Base-by-base conservation (phyloP, 2,329 filamentous ascomycete genomes). In the Xylaria polymorpha region DNA sequence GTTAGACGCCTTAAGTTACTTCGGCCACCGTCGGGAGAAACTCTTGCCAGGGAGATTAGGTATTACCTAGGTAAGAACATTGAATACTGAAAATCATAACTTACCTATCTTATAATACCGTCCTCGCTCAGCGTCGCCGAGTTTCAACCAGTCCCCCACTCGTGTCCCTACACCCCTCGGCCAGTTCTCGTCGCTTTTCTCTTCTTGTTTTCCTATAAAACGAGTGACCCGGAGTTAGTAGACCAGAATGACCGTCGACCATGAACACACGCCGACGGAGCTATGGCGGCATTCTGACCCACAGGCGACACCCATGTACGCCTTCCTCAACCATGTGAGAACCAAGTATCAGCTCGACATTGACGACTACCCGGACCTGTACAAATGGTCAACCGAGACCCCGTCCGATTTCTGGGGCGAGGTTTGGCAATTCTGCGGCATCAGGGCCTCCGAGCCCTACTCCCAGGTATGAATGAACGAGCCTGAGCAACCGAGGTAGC, bases 341-440 rank as follows among this genome's bases (percentile, higher is more conserved):
- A 78, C 86, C 70, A 92, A 91, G 75, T 87, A 94, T 76, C 81
- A 83, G 12, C 80, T 94, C 65, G 78, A 83, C 25, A 83, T 96
- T 56, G 78, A 84, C 20, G 88, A 85, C 71, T 97, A 97, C 77
- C 82, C 90, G 22, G 88, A 88, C n/a, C 86, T 98, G 9, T 92
- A 95, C 82, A 83, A 87, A 78, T 98, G 95, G 95, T 97, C 94
- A 73, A 86, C 96, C 71, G 87, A 91, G 8, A 85, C 95, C 74
- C 86, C 94, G 8, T 86, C 89, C 29, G 83, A 86, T 1, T 97
- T 98, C 79, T 98, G 95, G 95, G 89, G 87, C 59, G 91, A 94
- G 64, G 87, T 94, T 10, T 98, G 94, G 94, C 85, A 92, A 50
- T 94, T 92, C 80, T 92, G 92, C 2, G 92, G 92, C 51, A 86